A percentile compares a stretch with the other conserved stretches of the same genome.
Conservation (phyloP, 331 rosid species). For the Saraca asoca region DNA sequence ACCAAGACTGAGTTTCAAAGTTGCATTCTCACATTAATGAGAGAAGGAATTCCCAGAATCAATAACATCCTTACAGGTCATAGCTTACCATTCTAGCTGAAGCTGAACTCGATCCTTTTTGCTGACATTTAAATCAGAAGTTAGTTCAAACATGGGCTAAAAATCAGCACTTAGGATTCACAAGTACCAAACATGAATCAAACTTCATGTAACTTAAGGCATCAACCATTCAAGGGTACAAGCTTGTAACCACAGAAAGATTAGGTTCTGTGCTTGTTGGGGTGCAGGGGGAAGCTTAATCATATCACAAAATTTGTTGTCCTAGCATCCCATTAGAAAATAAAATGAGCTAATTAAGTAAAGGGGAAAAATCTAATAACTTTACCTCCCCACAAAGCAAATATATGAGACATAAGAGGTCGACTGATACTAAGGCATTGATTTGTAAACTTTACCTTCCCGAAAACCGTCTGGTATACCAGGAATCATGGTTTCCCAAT, state of each 20-base stretch:
- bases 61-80: constrained; percentile 27
- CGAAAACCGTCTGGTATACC: constrained; percentile 76
- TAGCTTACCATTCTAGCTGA: constrained; percentile 90
- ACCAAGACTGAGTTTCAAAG: constrained; percentile 70
- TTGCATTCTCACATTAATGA: constrained; percentile 34
- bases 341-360: background rate
- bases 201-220: constrained; percentile 21
- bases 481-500: constrained; percentile 93
- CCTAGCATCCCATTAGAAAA: constrained; percentile 7
- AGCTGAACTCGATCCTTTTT: constrained; percentile 83
- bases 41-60: constrained; percentile 25
- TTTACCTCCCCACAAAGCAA: constrained; percentile 16
- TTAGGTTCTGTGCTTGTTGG: constrained; percentile 2
- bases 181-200: constrained; percentile 22
- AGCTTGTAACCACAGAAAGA: background rate
- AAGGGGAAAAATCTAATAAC: constrained; percentile 17
- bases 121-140: constrained; percentile 53
- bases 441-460: constrained; percentile 57
- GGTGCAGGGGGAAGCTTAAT: background rate
- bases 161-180: constrained; percentile 34
- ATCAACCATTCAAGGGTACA: constrained; percentile 3
- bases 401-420: constrained; percentile 3
- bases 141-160: constrained; percentile 30
- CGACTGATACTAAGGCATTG: constrained; percentile 15
- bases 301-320: background rate